These are phyloP conservation scores for Marasmius oreades DNA, from an alignment of 1,284 basidiomycete species.

Conservation along the genomic window DNA sequence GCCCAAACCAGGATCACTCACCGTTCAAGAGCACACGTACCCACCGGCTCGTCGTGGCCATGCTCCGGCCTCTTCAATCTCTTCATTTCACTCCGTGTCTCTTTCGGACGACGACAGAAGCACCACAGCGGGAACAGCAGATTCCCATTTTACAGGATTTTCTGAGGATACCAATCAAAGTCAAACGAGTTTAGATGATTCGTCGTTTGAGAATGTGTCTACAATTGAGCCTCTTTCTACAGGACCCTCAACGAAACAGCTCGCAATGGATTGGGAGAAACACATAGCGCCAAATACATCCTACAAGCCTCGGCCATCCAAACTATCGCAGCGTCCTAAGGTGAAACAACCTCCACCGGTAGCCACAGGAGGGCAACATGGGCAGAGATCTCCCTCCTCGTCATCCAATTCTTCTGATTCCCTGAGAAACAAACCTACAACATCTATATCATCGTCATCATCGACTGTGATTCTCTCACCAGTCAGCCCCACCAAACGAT, in stretches of 20 bases:
- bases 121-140: slow-evolving; percentile 30
- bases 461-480: slow-evolving; percentile 26
- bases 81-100: slow-evolving; percentile 78
- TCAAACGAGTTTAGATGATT: slow-evolving; percentile 58
- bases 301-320: slow-evolving; percentile 41
- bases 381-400: slow-evolving; percentile 28
- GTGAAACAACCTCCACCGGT: slow-evolving; percentile 22
- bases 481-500: neutral
- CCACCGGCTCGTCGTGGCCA: slow-evolving; percentile 49
- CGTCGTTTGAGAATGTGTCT: slow-evolving; percentile 67
- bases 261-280: slow-evolving; percentile 43
- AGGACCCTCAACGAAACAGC: slow-evolving; percentile 38
- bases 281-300: slow-evolving; percentile 25
- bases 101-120: slow-evolving; percentile 62
- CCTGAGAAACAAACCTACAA: slow-evolving; percentile 22
- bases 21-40: slow-evolving; percentile 51
- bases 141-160: slow-evolving; percentile 32
- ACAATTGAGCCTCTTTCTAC: slow-evolving; percentile 33
- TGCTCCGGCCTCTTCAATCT: slow-evolving; percentile 64
- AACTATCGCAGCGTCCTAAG: slow-evolving; percentile 50
- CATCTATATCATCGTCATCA: slow-evolving; percentile 14
- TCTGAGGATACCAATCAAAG: slow-evolving; percentile 39
- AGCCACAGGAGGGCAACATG: slow-evolving; percentile 11
- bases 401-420: slow-evolving; percentile 23
- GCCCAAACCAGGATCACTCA: slow-evolving; percentile 38